These are phyloP conservation scores for Fusarium armeniacum DNA, from an alignment of 2,329 filamentous ascomycete species.

Conservation along the genomic window DNA sequence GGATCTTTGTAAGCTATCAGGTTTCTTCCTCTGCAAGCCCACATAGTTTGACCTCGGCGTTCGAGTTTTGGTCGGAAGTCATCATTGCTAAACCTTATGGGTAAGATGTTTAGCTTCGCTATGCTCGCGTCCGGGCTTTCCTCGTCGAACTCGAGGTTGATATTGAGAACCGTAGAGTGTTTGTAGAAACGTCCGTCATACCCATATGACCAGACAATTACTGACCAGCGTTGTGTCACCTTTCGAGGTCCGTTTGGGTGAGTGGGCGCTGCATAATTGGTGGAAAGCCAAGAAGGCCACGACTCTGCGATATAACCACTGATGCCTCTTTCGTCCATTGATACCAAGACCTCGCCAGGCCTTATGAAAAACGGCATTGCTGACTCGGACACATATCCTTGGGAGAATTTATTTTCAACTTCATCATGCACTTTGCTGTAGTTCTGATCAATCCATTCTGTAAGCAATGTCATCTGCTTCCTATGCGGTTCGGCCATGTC, in stretches of 20 bases:
- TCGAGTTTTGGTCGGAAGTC: background rate
- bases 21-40: background rate
- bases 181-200: background rate
- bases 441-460: background rate
- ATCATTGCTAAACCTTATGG: background rate
- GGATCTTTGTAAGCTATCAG: background rate
- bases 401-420: background rate
- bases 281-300: too few species aligned
- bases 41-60: background rate
- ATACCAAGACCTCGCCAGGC: conserved; percentile 4
- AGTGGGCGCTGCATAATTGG: too few species aligned
- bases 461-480: background rate
- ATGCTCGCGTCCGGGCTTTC: background rate
- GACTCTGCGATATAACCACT: background rate
- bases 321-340: background rate
- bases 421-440: background rate
- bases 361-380: background rate
- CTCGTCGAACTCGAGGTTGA: background rate
- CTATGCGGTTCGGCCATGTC: background rate
- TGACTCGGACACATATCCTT: background rate
- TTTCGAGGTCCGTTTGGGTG: background rate
- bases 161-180: background rate
- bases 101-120: background rate
- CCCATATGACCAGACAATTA: background rate
- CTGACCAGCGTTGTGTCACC: background rate